Percentiles rank a stretch among this genome's conserved stretches.
These are phyloP conservation scores for Starmerella powellii DNA, from an alignment of 805 yeast genomes.

Conservation along the genomic window DNA sequence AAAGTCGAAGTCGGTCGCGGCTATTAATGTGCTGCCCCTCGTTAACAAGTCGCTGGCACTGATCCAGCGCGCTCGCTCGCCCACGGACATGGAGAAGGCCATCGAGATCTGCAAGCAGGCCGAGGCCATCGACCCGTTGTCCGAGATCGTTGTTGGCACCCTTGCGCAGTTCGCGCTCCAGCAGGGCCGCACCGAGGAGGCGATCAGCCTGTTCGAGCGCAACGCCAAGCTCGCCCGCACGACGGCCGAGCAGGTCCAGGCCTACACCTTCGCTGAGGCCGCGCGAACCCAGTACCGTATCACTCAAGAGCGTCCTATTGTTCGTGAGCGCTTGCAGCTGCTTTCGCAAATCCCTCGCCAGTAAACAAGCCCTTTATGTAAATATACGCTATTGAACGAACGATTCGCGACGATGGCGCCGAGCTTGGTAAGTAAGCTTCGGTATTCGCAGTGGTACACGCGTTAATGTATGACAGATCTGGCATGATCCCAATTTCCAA, in stretches of 20 bases:
- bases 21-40: constrained; percentile 80
- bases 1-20: constrained; percentile 39
- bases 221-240: constrained; percentile 74
- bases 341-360: constrained; percentile 8
- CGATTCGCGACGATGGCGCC: too few species aligned
- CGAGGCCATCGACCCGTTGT: constrained; percentile 68
- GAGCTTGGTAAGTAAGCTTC: too few species aligned
- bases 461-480: too few species aligned
- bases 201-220: constrained; percentile 68
- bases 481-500: too few species aligned
- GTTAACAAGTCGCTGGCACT: constrained; percentile 70
- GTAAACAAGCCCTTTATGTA: background rate
- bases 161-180: constrained; percentile 85
- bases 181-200: constrained; percentile 69
- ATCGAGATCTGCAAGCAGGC: constrained; percentile 60
- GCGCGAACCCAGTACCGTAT: constrained; percentile 78
- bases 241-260: constrained; percentile 76
- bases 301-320: constrained; percentile 27
- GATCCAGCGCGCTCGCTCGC: constrained; percentile 23
- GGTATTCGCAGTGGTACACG: too few species aligned
- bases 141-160: constrained; percentile 81
- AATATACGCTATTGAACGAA: too few species aligned
- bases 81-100: constrained; percentile 44
- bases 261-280: constrained; percentile 84
- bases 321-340: constrained; percentile 25